Base-by-base conservation (phyloP, 257 asterid genomes). In the Cruciata laevipes region DNA sequence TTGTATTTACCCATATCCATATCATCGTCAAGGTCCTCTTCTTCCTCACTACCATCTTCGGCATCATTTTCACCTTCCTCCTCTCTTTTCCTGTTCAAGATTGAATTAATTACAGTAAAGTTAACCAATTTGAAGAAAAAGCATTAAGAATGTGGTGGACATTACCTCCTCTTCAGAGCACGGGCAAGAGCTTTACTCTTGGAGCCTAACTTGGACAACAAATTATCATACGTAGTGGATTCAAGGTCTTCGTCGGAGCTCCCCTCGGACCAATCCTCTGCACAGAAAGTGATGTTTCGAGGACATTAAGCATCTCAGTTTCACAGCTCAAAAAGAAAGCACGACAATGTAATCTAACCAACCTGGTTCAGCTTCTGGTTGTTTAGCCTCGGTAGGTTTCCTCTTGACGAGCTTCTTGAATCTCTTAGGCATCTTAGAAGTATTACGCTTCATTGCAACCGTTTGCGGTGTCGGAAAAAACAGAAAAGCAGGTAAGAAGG, bases 41-140 rank as follows among this genome's bases (percentile, higher is more conserved):
- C 65, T 60, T 20, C 38, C 27, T 59, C 63, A 58, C 35, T 59
- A 1, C 69, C 51, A 64, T 84, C 90, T 51, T 90, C 90, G 61
- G 90, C 64, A 25, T 76, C 97, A 32, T 84, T 73, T 78, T 65
- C 65, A 30, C 95, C 91, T 74, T 79, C 83, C 80, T 84, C 89
- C 76, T 83, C 95, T 77, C 76, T 78, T 76, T 82, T 86, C 80
- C 97, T 91, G 73, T 63, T 51, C 75, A 77, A 12, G 24, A 51
- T 9, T 16, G 33, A 78, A 10, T 67, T 12, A 35, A 53, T 17
- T 40, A 40, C 47, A 40, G 13, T 23, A 33, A 40, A 31, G 32
- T n/a, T 37, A 69, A 24, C n/a, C 27, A 63, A 12, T 42, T 47
- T 16, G 55, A 14, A 18, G 55, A 32, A 61, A 61, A 61, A 12